Evolutionary conservation across 2,329 filamentous ascomycete species (phyloP), one percentile per base, ranked within the genome.

Genomic region (Fusarium sp.): DNA sequence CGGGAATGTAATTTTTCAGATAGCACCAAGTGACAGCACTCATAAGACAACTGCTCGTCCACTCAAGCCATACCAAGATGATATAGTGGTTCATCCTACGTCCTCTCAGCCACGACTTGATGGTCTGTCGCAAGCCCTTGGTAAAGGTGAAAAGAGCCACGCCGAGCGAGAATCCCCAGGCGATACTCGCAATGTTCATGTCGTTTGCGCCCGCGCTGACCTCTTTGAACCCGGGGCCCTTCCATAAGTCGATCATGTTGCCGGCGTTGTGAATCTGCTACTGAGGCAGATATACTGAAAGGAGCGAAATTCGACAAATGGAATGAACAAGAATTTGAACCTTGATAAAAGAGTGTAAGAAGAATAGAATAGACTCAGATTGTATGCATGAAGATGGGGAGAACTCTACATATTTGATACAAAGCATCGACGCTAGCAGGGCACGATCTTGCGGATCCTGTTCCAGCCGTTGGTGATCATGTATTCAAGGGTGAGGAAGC

Each of bases 111-210:
- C 70, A 74, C 19, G 71, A 73, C 5, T 69, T 66, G 51, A 62
- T 43, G 3, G 72, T 70, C 15, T 74, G 73, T 9, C 61, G 56
- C 20, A 59, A 21, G 4, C 60, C 71, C 56, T 74, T 74, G 28
- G 57, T 46, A 14, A 63, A 66, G 1, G 69, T 72, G 36, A 74
- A 74, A n/a, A 74, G 48, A 6, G 67, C 73, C 2, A 74, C 57
- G 6, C 71, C 72, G 2, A 74, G 65, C 14, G 73, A 73, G 9
- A 74, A 48, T 4, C 73, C 73, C 69, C 69, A 74, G 15, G 71
- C 65, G 17, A 74, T 74, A n/a, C 68, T 72, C 17, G 73, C 73
- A 45, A 73, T 68, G 6, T 71, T 73, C 74, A 73, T 70, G 24
- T 74, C 73, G 62, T 64, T 63, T 14, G 47, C 26, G 11, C 60